Conservation (phyloP, 192 early-diverging fungal species). For the Rhizoclosmatium globosum region DNA sequence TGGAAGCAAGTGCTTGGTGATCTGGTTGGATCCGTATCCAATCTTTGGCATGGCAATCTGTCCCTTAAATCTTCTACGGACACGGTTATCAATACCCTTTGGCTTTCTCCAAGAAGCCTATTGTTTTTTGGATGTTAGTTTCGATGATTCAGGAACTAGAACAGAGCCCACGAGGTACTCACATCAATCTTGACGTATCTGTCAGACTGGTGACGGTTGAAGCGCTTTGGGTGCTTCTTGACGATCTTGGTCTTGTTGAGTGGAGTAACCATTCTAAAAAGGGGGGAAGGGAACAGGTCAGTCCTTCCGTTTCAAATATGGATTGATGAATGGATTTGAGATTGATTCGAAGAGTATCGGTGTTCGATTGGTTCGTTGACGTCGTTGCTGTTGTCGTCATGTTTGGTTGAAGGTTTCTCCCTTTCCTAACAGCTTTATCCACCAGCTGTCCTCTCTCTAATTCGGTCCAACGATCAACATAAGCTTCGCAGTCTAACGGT, state of each 20-base stretch:
- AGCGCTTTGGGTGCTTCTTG: slow-evolving; percentile 98
- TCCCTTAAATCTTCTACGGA: slow-evolving; percentile 98
- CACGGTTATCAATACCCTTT: slow-evolving; percentile 99
- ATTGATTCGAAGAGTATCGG: too few relatives aligned
- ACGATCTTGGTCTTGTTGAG: slow-evolving; percentile 94
- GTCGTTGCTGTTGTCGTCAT: too few relatives aligned
- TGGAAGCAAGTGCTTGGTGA: slow-evolving; percentile 96
- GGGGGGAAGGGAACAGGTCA: background rate
- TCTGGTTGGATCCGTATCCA: slow-evolving; percentile 97
- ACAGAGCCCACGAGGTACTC: slow-evolving; percentile 24
- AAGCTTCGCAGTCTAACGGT: too few relatives aligned
- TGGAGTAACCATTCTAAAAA: slow-evolving; percentile 86
- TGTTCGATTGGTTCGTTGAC: too few relatives aligned
- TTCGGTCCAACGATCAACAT: too few relatives aligned
- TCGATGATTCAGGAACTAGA: background rate
- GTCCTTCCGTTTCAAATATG: too few relatives aligned
- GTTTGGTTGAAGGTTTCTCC: too few relatives aligned
- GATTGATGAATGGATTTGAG: too few relatives aligned
- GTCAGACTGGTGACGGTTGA: slow-evolving; percentile 98
- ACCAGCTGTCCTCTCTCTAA: too few relatives aligned
- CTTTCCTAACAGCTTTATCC: too few relatives aligned
- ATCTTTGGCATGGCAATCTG: slow-evolving; percentile 99
- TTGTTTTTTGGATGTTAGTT: background rate
- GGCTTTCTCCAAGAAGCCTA: slow-evolving; percentile 99
- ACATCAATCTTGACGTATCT: slow-evolving; percentile 95